Percentiles rank a stretch among this genome's conserved stretches.
phyloP scores from a whole-genome alignment of 768 basidiomycete species.

The Tubosaeta sp. region DNA sequence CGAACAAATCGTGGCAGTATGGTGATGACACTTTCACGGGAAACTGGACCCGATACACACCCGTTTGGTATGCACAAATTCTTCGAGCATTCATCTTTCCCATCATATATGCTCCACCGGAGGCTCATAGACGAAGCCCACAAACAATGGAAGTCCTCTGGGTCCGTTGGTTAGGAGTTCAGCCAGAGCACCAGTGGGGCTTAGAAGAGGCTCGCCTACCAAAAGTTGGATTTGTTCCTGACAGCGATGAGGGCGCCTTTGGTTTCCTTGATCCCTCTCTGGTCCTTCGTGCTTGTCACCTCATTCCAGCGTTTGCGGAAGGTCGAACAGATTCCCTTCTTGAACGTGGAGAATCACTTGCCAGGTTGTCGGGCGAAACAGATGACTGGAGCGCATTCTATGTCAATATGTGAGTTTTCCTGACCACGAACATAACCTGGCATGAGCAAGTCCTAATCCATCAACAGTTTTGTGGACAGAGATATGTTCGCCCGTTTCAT shows the following conservation, averaged over 20 bases:
- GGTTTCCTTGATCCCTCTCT: neutral
- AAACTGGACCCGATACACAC: neutral
- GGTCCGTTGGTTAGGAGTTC: neutral
- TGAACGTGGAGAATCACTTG: neutral
- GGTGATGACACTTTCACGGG: neutral
- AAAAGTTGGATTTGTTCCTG: neutral
- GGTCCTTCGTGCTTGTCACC: neutral
- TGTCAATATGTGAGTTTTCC: neutral
- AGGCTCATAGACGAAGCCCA: too few species aligned
- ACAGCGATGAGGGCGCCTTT: neutral
- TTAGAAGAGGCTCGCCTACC: neutral
- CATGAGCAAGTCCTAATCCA: too few species aligned
- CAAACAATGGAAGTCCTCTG: neutral
- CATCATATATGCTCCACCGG: too few species aligned
- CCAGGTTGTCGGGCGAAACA: neutral
- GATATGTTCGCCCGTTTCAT: neutral
- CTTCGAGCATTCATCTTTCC: neutral
- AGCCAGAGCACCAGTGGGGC: neutral
- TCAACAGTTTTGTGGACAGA: neutral
- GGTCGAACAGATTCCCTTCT: neutral
- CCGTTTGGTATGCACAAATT: neutral
- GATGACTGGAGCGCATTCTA: neutral
- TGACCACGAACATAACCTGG: too few species aligned
- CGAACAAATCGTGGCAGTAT: neutral
- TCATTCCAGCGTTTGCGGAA: neutral